Base-by-base conservation (phyloP, 352 stramenopile genomes). In the Phytophthora pisi region DNA sequence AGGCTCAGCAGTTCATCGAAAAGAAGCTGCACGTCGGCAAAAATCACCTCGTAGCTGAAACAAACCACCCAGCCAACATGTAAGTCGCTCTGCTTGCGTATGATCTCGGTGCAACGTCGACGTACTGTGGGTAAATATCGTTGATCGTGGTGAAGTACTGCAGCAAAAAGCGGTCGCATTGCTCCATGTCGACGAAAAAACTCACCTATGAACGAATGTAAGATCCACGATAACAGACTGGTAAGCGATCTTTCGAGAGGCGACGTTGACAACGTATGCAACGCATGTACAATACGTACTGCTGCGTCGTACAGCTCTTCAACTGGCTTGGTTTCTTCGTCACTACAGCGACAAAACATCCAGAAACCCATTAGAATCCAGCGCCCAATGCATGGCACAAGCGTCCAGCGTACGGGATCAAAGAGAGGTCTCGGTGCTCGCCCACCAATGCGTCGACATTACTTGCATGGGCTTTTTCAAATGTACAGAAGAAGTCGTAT, bases 121-220 rank as follows among this genome's bases (percentile, higher is more conserved):
- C 82, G 53, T 66, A 95, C 84, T 92, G 79, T 13, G 83, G 79
- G 42, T 91, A 82, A 15, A 92, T 87, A 51, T 94, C 86, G 67
- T 94, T 93, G 75, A 96, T 94, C 6, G 78, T 91, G 8, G 83
- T 89, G 60, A 94, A 96, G 24, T 92, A 92, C 23, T 81, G 66
- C 18, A 93, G 55, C 31, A 96, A 73, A 30, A 89, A 89, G 3
- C 85, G 82, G 56, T 96, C 88, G 47, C 88, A 94, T 65, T 96
- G 88, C 75, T 96, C 88, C 86, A 94, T 96, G 59, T 96, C 86
- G 42, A 96, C 85, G 52, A 94, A 96, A 54, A 91, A 93, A 15
- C 72, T 78, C 28, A 95, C 84, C 83, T 89, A 45, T 49, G 26
- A 23, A 51, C 6, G 38, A 15, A 60, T 10, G 40, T n/a, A 46